Base-by-base conservation (phyloP, 192 early-diverging fungal species). In the Hyaloraphidium curvatum region DNA sequence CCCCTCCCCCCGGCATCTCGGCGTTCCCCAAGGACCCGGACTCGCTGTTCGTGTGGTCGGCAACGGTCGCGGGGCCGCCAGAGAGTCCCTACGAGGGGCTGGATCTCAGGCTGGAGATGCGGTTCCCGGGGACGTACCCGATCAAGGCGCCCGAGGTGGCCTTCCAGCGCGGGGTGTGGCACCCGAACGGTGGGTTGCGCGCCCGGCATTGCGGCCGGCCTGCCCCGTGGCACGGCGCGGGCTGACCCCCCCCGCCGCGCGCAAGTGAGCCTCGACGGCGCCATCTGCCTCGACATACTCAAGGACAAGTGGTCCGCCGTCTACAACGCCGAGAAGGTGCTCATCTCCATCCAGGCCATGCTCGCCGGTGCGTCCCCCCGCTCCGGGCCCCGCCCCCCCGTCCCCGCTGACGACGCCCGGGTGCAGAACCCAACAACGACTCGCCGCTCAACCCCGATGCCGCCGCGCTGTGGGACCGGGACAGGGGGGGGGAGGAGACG, bases 231-330 rank as follows among this genome's bases (percentile, higher is more conserved):
- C n/a, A n/a, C n/a, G n/a, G n/a, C n/a, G n/a, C n/a, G n/a, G n/a
- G n/a, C n/a, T n/a, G n/a, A n/a, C n/a, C n/a, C n/a, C n/a, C n/a
- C n/a, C n/a, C n/a, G n/a, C n/a, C n/a, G n/a, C n/a, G n/a, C n/a
- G n/a, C n/a, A n/a, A n/a, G n/a, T n/a, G n/a, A n/a, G n/a, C n/a
- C 19, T 25, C 7, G 43, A 48, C 7, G 43, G 43, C 17, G 19
- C 5, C 11, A 48, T 48, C 19, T 48, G 43, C 23, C 43, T 48
- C 25, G 43, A 48, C 25, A 48, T 48, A 14, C 19, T 48, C 7
- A 48, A 48, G 43, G 43, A 48, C 43, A 48, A 48, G 23, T 48
- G 43, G 43, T 11, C 7, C 25, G 43, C 43, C 43, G 43, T 48
- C 43, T 48, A 48, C 43, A 48, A 14, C 5, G 43, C 25, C 9